These are phyloP conservation scores for Cytospora chrysosperma DNA, from an alignment of 2,329 filamentous ascomycete genomes.

Conservation along the genomic window DNA sequence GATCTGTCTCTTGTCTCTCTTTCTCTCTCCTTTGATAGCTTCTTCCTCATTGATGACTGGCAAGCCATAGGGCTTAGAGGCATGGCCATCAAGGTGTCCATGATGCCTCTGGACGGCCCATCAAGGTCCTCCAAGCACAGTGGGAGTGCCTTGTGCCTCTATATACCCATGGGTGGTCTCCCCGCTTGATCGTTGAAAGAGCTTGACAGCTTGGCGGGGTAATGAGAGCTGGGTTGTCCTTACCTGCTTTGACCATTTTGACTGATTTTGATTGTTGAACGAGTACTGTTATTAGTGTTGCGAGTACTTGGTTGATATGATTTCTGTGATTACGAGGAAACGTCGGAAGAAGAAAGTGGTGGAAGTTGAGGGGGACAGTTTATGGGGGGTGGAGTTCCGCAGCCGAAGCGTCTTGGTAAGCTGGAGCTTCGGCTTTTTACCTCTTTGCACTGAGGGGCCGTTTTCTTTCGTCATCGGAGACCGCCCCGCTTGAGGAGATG, in stretches of 20 bases:
- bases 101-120: slow-evolving; percentile 32
- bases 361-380: slow-evolving; percentile 25
- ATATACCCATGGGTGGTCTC: slow-evolving; percentile 43
- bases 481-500: slow-evolving; percentile 11
- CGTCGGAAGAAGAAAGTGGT: slow-evolving; percentile 22
- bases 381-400: slow-evolving; percentile 16
- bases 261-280: slow-evolving; percentile 44
- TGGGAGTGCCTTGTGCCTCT: background rate
- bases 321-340: slow-evolving; percentile 15
- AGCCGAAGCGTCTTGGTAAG: slow-evolving; percentile 14
- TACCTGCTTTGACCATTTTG: slow-evolving; percentile 99
- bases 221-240: slow-evolving; percentile 38
- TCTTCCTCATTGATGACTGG: too few relatives aligned
- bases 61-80: background rate
- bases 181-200: slow-evolving; percentile 14
- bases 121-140: slow-evolving; percentile 42
- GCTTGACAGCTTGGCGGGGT: slow-evolving; percentile 26
- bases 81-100: slow-evolving; percentile 32
- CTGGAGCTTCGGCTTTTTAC: slow-evolving; percentile 6
- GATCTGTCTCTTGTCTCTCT: background rate
- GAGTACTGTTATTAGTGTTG: slow-evolving; percentile 29
- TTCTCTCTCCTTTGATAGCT: too few relatives aligned
- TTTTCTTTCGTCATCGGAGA: slow-evolving; percentile 12
- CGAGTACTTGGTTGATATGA: slow-evolving; percentile 17
- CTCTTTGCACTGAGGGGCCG: slow-evolving; percentile 9